Conservation (phyloP, 306 rosid genomes). For the Dalbergia oliveri region DNA sequence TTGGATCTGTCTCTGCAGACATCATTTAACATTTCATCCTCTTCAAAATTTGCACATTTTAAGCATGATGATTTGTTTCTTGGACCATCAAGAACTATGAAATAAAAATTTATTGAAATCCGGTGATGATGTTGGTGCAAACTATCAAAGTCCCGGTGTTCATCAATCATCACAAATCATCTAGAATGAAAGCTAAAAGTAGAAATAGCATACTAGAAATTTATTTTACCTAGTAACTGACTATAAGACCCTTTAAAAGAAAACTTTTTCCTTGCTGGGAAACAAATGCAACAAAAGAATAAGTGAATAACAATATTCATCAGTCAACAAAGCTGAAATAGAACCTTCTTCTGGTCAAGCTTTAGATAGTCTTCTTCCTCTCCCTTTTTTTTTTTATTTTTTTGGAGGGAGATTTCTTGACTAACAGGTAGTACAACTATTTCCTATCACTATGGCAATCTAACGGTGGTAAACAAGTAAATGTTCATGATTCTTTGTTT, state of each 20-base stretch:
- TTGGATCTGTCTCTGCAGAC: neutral
- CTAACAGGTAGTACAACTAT: constrained; percentile 43
- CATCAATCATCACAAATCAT: neutral
- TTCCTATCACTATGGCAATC: constrained; percentile 29
- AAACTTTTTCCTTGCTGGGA: neutral
- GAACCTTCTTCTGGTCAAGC: constrained; percentile 15
- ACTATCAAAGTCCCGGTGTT: neutral
- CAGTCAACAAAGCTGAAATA: constrained; percentile 25
- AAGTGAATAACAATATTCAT: constrained; percentile 21
- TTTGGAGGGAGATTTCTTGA: neutral
- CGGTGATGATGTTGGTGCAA: neutral
- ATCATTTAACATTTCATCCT: neutral
- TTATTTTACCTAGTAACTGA: constrained; percentile 13
- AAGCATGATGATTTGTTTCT: constrained; percentile 7
- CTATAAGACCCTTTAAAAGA: constrained; percentile 10
- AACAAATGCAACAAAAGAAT: constrained; percentile 58
- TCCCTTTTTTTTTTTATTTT: neutral
- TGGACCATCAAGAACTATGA: constrained; percentile 23
- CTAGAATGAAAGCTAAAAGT: constrained; percentile 1
- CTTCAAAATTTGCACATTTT: constrained; percentile 10
- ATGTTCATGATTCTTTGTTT: constrained; percentile 34
- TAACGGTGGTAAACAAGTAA: constrained; percentile 26
- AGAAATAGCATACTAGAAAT: constrained; percentile 5
- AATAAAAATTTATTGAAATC: constrained; percentile 25
- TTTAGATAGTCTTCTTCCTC: neutral